Conservation (phyloP, 306 rosid species). For the Cicer arietinum region DNA sequence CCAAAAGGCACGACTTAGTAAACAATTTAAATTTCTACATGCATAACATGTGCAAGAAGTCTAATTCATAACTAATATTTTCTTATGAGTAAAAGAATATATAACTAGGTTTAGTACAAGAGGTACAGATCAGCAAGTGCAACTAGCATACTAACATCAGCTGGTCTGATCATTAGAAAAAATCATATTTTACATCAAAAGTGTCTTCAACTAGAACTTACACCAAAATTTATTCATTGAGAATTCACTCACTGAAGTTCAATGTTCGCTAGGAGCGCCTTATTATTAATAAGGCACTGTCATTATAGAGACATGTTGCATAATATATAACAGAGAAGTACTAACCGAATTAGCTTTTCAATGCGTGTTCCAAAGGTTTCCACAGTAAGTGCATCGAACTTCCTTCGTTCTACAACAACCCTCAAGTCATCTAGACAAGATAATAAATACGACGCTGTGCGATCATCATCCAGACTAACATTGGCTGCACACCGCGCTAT, state of each 20-base stretch:
- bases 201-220: conserved; percentile 12
- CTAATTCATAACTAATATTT: neutral
- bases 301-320: neutral
- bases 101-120: neutral
- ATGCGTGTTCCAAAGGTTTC: conserved; percentile 94
- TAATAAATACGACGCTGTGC: conserved; percentile 65
- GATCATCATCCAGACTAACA: conserved; percentile 85
- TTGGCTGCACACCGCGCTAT: conserved; percentile 91
- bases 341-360: conserved; percentile 90
- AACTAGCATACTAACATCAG: neutral
- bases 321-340: conserved; percentile 39
- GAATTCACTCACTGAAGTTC: conserved; percentile 23
- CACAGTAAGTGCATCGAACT: conserved; percentile 84
- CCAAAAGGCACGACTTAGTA: neutral
- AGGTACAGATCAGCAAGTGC: neutral
- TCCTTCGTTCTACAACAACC: conserved; percentile 79
- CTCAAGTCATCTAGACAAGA: conserved; percentile 92
- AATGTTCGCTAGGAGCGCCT: conserved; percentile 8
- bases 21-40: neutral
- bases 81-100: neutral
- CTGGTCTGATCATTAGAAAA: neutral
- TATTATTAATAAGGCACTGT: neutral
- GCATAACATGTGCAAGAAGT: neutral
- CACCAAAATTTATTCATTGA: conserved; percentile 24
- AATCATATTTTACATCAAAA: neutral